phyloP scores from a whole-genome alignment of 208 protist species.

The Wallacemonas collosoma region DNA sequence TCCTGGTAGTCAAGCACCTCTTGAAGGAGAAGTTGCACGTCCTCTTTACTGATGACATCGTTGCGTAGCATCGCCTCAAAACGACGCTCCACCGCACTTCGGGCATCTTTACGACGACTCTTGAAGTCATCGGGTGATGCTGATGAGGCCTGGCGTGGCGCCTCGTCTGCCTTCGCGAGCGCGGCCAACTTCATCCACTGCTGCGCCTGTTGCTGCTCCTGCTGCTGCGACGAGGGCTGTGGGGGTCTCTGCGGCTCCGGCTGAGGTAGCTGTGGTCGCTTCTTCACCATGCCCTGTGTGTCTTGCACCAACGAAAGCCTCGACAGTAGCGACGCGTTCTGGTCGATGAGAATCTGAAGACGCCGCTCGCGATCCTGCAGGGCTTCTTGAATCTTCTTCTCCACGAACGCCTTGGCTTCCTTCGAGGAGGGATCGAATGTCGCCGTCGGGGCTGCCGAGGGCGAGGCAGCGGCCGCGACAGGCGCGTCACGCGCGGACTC shows the following conservation, averaged over 20 bases:
- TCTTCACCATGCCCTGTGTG: conserved; percentile 38
- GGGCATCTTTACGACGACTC: conserved; percentile 29
- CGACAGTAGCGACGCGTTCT: conserved; percentile 46
- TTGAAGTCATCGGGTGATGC: conserved; percentile 21
- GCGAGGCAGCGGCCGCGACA: neutral
- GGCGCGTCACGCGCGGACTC: neutral
- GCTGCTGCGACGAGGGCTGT: neutral
- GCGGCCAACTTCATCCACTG: too few relatives aligned
- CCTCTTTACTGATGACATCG: conserved; percentile 41
- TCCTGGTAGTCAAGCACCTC: conserved; percentile 83
- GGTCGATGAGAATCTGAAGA: conserved; percentile 39
- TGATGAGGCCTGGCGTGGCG: conserved; percentile 16
- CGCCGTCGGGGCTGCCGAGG: neutral
- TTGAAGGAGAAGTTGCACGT: conserved; percentile 60
- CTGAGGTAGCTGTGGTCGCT: neutral
- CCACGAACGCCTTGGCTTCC: conserved; percentile 41
- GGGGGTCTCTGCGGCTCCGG: too few relatives aligned
- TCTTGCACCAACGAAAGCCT: conserved; percentile 50
- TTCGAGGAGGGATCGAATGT: conserved; percentile 24
- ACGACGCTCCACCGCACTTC: conserved; percentile 52
- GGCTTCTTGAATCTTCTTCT: conserved; percentile 32
- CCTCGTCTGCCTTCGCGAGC: neutral
- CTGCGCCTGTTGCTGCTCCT: conserved; percentile 28
- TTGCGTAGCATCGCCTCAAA: conserved; percentile 46
- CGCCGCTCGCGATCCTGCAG: conserved; percentile 39